Base-by-base conservation (phyloP, 1,284 basidiomycete species). In the Ganoderma boninense region DNA sequence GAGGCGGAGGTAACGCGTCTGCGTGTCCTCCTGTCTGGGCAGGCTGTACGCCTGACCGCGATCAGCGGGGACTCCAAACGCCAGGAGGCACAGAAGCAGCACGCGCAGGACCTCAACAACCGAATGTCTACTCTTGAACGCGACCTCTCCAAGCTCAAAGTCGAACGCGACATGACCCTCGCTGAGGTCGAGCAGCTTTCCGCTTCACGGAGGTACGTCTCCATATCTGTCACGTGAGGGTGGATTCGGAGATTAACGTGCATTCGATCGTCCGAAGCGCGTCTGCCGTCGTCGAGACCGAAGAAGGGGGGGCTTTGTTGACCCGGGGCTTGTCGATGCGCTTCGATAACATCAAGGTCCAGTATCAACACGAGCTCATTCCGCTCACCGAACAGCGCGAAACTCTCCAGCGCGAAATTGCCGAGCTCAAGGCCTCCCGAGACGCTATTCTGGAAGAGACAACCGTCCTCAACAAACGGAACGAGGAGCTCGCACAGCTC, bases 101-200 rank as follows among this genome's bases (percentile, higher is more conserved):
- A 95, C 62, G 92, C 93, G 7, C 90, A 93, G 73, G 94, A 98
- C 75, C 85, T 98, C 23, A 89, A 89, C 70, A 89, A 90, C 68
- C 94, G 87, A 74, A 84, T 99, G 61, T 88, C 89, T 63, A 91
- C 87, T 3, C 87, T 99, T 70, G 95, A 97, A 82, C 89, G 89
- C 67, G 94, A 98, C 78, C 84, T 99, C 26, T 95, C 96, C 23
- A 93, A 93, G 76, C 84, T 99, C 67, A 93, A 90, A 77, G 94
- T 92, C 0, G 95, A 99, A 81, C 88, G 97, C 29, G 97, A 99
- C 77, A 89, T 99, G 83, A 90, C 94, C 11, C 82, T 98, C 67
- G 97, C 96, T 1, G 97, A 99, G 80, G 91, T 98, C 26, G 97
- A 97, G 78, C 96, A 98, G 82, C 86, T 99, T 29, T 87, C 91